These are phyloP conservation scores for Eucalyptus victrix DNA, from an alignment of 345 rosid species.

Conservation along the genomic window DNA sequence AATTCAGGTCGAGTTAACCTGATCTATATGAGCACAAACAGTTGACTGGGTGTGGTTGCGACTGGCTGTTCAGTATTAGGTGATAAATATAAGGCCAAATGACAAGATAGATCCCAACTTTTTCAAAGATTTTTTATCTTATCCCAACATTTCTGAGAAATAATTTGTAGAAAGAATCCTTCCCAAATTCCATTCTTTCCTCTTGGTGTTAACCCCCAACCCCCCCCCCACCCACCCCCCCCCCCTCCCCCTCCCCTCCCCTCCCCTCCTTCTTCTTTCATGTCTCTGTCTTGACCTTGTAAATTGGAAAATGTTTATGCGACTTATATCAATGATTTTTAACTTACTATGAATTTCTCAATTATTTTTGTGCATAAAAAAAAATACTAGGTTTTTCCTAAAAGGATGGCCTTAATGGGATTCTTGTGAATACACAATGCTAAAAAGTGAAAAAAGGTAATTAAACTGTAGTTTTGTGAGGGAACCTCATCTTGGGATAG, in stretches of 20 bases:
- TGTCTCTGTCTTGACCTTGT: background rate
- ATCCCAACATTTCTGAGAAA: background rate
- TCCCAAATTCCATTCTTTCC: background rate
- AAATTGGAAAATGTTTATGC: background rate
- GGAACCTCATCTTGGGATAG: background rate
- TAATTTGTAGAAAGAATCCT: background rate
- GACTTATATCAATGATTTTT: background rate
- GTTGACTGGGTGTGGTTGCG: background rate
- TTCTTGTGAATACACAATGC: background rate
- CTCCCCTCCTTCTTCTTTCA: background rate
- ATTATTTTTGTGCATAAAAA: background rate
- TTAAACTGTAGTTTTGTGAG: background rate
- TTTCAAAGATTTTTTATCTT: background rate
- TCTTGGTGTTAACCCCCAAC: background rate
- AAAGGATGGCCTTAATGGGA: background rate
- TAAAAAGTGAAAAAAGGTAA: background rate
- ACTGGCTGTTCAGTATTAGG: background rate
- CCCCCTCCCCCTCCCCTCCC: accelerated
- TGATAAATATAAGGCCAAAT: background rate
- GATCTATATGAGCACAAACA: background rate
- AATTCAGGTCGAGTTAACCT: background rate
- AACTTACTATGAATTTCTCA: background rate
- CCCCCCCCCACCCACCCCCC: background rate
- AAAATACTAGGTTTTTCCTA: background rate
- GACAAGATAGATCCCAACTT: background rate